Percentiles rank a stretch among this genome's conserved stretches.
phyloP scores from a whole-genome alignment of 2,329 filamentous ascomycete genomes.

The Coniella vitis region DNA sequence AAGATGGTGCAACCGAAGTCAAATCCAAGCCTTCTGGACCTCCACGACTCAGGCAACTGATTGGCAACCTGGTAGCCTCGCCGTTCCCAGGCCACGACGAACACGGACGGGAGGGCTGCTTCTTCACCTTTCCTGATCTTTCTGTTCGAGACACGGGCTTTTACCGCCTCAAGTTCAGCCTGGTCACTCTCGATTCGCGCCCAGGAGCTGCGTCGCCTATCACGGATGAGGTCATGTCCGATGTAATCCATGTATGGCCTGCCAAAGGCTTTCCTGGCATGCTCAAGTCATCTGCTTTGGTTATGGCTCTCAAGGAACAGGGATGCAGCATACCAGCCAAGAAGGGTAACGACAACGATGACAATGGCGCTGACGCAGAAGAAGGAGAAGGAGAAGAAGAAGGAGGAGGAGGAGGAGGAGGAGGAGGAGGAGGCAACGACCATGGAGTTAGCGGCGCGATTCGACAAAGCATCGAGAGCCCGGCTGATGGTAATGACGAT shows the following conservation, averaged over 20 bases:
- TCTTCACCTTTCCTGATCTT: constrained; percentile 80
- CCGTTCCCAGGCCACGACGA: constrained; percentile 74
- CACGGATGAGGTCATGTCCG: constrained; percentile 47
- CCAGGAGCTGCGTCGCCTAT: constrained; percentile 35
- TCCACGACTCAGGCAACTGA: constrained; percentile 65
- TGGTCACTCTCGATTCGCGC: constrained; percentile 63
- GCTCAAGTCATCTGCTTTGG: constrained; percentile 67
- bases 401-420: constrained; percentile 33
- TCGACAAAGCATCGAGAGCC: constrained; percentile 18
- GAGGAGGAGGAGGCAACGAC: constrained; percentile 36
- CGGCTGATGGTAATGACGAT: no score
- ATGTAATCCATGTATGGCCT: constrained; percentile 72
- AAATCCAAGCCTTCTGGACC: constrained; percentile 67
- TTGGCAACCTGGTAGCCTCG: constrained; percentile 72
- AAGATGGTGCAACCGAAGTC: constrained; percentile 58
- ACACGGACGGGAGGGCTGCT: constrained; percentile 65
- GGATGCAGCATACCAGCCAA: constrained; percentile 81
- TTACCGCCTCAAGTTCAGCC: constrained; percentile 68
- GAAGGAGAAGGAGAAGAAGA: constrained; percentile 34
- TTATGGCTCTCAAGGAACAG: constrained; percentile 68
- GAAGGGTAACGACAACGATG: constrained; percentile 61
- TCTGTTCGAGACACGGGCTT: constrained; percentile 70
- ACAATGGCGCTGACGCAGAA: no score
- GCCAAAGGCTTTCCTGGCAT: constrained; percentile 85
- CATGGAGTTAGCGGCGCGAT: constrained; percentile 23